Conservation (phyloP, 2,329 filamentous ascomycete species). For the Fusarium continuum region DNA sequence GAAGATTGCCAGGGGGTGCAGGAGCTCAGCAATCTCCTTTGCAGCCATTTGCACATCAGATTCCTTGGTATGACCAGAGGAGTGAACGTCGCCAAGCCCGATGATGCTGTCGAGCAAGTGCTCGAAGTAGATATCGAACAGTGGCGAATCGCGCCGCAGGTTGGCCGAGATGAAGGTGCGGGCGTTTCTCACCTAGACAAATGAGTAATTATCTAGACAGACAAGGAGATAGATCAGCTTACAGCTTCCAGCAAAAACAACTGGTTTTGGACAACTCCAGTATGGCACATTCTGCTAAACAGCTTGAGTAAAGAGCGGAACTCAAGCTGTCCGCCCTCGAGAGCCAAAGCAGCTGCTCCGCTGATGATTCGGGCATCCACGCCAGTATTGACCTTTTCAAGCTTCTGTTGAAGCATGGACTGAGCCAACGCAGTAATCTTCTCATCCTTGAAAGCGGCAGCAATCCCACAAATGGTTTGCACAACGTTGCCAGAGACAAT, state of each 20-base stretch:
- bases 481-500: constrained; percentile 87
- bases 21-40: constrained; percentile 84
- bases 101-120: constrained; percentile 88
- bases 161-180: constrained; percentile 80
- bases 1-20: constrained; percentile 87
- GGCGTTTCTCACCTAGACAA: constrained; percentile 73
- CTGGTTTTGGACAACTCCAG: constrained; percentile 76
- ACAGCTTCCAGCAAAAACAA: constrained; percentile 75
- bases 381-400: constrained; percentile 80
- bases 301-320: constrained; percentile 88
- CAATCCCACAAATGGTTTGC: constrained; percentile 93
- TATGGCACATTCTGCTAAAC: constrained; percentile 77
- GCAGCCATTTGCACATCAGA: constrained; percentile 84
- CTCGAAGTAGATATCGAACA: constrained; percentile 85
- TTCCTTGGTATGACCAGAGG: constrained; percentile 76
- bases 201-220: constrained; percentile 23
- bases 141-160: constrained; percentile 72
- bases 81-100: constrained; percentile 86
- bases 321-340: constrained; percentile 81
- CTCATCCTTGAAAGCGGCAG: constrained; percentile 80
- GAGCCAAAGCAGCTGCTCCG: constrained; percentile 80
- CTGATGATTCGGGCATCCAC: constrained; percentile 88
- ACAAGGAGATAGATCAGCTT: constrained; percentile 47
- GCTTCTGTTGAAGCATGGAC: constrained; percentile 96
- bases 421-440: constrained; percentile 94